These are phyloP conservation scores for Colletotrichum limetticola DNA, from an alignment of 2,329 filamentous ascomycete genomes.

Conservation along the genomic window DNA sequence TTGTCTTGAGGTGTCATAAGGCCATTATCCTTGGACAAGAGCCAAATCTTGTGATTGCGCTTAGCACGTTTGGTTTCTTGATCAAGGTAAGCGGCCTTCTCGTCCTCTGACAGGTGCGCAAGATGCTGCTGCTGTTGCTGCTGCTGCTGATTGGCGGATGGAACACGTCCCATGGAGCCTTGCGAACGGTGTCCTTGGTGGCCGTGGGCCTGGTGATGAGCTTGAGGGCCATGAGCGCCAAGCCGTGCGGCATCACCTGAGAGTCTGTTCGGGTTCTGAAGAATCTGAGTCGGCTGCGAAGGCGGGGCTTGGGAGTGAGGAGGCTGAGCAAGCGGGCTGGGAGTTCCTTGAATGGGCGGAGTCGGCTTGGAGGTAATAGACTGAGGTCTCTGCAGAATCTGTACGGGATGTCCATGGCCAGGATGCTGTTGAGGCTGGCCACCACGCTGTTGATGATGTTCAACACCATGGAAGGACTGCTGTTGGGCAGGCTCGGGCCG, in stretches of 20 bases:
- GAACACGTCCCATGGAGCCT: conserved; percentile 68
- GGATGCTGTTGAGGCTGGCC: conserved; percentile 43
- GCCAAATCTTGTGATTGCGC: conserved; percentile 97
- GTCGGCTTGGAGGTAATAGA: conserved; percentile 53
- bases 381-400: conserved; percentile 66
- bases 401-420: conserved; percentile 60
- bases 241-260: conserved; percentile 57
- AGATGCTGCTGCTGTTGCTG: conserved; percentile 75
- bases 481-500: conserved; percentile 32
- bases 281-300: conserved; percentile 75
- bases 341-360: conserved; percentile 44
- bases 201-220: conserved; percentile 38
- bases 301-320: conserved; percentile 51
- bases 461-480: conserved; percentile 30
- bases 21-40: conserved; percentile 92
- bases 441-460: conserved; percentile 42
- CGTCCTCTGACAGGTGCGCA: conserved; percentile 82
- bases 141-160: conserved; percentile 77
- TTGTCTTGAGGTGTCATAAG: conserved; percentile 99
- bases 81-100: conserved; percentile 84
- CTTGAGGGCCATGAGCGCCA: conserved; percentile 37
- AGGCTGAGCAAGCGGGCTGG: conserved; percentile 47
- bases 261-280: conserved; percentile 81
- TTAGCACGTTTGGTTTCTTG: conserved; percentile 96
- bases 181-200: conserved; percentile 59